These are phyloP conservation scores for Cyclocybe cylindracea DNA, from an alignment of 768 basidiomycete genomes.

Conservation along the genomic window DNA sequence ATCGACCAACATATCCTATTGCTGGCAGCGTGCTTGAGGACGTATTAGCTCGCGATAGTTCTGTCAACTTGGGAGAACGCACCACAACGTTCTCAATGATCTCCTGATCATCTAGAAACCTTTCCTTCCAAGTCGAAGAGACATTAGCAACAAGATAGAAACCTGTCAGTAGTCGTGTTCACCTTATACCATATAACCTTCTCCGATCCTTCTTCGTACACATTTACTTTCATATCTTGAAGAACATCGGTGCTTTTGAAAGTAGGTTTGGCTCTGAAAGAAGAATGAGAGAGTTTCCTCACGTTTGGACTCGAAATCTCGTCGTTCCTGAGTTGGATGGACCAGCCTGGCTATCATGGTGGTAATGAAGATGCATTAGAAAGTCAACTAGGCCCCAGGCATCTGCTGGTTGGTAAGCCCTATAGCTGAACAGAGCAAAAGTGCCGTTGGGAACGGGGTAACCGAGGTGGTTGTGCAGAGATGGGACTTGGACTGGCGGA, in stretches of 20 bases:
- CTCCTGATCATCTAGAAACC: slow-evolving; percentile 71
- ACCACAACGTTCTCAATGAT: slow-evolving; percentile 77
- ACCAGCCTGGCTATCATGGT: slow-evolving; percentile 9
- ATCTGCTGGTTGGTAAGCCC: no score
- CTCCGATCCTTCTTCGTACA: slow-evolving; percentile 56
- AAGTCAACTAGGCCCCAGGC: no score
- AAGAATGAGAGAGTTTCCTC: background rate
- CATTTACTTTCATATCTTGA: slow-evolving; percentile 65
- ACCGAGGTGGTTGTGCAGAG: no score
- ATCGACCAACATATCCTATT: slow-evolving; percentile 71
- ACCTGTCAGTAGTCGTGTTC: slow-evolving; percentile 11
- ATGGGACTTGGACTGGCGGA: no score
- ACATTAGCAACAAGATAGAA: slow-evolving; percentile 3
- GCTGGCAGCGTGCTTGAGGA: slow-evolving; percentile 58
- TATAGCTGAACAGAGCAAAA: no score
- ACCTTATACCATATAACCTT: slow-evolving; percentile 78
- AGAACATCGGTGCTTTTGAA: slow-evolving; percentile 68
- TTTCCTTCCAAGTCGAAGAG: slow-evolving; percentile 50
- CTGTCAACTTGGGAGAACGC: slow-evolving; percentile 23
- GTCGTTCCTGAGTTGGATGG: slow-evolving; percentile 15
- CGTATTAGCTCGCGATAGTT: background rate
- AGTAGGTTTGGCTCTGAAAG: background rate
- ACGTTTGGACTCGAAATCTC: slow-evolving; percentile 36
- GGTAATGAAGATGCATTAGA: slow-evolving; percentile 1
- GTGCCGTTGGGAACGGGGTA: no score